Conservation (phyloP, 2,329 filamentous ascomycete genomes). For the Polytolypa hystricis region DNA sequence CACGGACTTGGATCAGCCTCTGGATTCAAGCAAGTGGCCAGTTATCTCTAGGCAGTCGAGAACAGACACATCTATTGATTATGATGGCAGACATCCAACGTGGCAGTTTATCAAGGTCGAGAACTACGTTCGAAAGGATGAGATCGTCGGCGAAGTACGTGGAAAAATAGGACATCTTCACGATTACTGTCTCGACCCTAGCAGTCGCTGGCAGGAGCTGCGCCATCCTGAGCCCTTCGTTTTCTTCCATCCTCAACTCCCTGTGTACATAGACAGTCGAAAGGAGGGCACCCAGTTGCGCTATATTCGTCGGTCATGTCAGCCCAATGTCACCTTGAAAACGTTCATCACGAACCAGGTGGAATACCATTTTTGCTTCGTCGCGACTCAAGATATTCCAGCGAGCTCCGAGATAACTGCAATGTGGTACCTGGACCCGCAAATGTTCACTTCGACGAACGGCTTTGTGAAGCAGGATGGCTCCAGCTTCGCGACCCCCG, state of each 20-base stretch:
- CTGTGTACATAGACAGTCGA: slow-evolving; percentile 86
- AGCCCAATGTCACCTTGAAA: slow-evolving; percentile 77
- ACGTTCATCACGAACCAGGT: slow-evolving; percentile 68
- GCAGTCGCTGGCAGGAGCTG: slow-evolving; percentile 58
- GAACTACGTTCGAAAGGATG: slow-evolving; percentile 39
- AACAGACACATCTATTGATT: slow-evolving; percentile 37
- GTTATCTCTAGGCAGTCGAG: slow-evolving; percentile 42
- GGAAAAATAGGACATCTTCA: slow-evolving; percentile 64
- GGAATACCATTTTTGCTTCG: slow-evolving; percentile 86
- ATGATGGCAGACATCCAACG: slow-evolving; percentile 49
- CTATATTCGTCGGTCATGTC: slow-evolving; percentile 85
- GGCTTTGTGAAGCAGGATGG: slow-evolving; percentile 31
- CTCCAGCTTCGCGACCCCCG: slow-evolving; percentile 27
- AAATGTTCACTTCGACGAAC: slow-evolving; percentile 27
- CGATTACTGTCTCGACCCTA: slow-evolving; percentile 55
- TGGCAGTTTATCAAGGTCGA: slow-evolving; percentile 53
- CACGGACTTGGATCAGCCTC: slow-evolving; percentile 44
- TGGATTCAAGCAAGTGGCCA: slow-evolving; percentile 46
- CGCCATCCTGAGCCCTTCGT: slow-evolving; percentile 56
- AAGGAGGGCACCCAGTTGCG: slow-evolving; percentile 75
- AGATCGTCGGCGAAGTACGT: slow-evolving; percentile 62
- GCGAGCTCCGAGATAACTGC: slow-evolving; percentile 41
- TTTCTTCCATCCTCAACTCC: slow-evolving; percentile 77
- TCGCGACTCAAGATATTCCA: slow-evolving; percentile 66
- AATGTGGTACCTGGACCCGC: slow-evolving; percentile 37